phyloP scores from a whole-genome alignment of 352 stramenopile species.

The Phytophthora syringae region DNA sequence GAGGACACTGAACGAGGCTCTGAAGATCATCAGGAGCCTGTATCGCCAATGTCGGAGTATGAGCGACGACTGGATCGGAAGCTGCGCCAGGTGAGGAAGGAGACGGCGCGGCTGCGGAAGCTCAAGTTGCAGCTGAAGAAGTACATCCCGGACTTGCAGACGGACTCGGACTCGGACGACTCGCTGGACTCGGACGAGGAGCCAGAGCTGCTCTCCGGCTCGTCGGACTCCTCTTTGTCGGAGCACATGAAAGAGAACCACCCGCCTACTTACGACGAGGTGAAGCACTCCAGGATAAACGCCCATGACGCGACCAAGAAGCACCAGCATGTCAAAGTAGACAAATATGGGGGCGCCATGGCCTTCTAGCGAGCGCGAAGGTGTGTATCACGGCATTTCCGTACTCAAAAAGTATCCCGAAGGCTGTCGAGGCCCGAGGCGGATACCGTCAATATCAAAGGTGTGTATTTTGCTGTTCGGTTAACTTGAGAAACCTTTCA shows the following conservation, averaged over 20 bases:
- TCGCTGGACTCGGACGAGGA: conserved; percentile 46
- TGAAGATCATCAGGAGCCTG: no score
- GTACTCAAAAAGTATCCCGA: conserved; percentile 16
- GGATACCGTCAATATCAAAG: no score
- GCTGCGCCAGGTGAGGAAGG: conserved; percentile 48
- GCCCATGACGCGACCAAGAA: conserved; percentile 10
- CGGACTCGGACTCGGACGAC: conserved; percentile 49
- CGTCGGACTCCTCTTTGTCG: conserved; percentile 23
- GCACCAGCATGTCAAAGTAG: conserved; percentile 1
- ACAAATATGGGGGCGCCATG: conserved; percentile 8
- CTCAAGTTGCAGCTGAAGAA: conserved; percentile 55
- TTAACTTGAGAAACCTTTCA: no score
- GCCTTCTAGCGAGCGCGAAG: conserved; percentile 12
- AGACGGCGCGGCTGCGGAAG: conserved; percentile 45
- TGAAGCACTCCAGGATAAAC: conserved; percentile 18
- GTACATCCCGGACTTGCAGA: conserved; percentile 54
- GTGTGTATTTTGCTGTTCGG: no score
- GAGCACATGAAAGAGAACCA: conserved; percentile 23
- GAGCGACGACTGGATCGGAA: conserved; percentile 55
- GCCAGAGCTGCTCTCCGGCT: conserved; percentile 19
- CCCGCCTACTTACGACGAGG: conserved; percentile 5
- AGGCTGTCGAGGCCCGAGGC: not conserved
- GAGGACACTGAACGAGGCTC: not conserved
- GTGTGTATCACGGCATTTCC: conserved; percentile 20
- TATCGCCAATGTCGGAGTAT: conserved; percentile 39